These are phyloP conservation scores for Didymella pinodella DNA, from an alignment of 2,329 filamentous ascomycete genomes.

Conservation along the genomic window DNA sequence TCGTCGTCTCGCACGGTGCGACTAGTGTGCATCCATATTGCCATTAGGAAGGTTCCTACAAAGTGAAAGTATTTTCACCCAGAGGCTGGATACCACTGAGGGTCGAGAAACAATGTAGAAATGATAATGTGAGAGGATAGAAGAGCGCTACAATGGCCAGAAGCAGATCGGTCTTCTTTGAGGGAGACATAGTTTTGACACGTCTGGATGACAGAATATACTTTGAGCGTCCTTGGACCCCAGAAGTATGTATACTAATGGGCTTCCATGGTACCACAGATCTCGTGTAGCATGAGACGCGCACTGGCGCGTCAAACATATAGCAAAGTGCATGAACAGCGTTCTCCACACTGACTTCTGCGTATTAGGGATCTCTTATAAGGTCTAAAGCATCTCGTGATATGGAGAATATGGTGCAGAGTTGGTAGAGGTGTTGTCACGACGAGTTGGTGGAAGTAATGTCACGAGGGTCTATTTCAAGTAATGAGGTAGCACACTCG, in stretches of 20 bases:
- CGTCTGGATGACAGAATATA: not conserved
- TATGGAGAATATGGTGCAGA: not conserved
- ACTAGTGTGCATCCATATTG: not conserved
- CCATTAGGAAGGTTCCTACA: not conserved
- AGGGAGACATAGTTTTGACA: not conserved
- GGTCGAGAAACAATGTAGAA: too few species aligned
- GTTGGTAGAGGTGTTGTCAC: not conserved
- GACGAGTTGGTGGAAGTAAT: too few species aligned
- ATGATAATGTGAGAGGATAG: too few species aligned
- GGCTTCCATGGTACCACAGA: not conserved
- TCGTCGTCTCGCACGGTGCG: not conserved
- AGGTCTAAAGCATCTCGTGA: not conserved
- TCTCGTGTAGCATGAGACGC: not conserved
- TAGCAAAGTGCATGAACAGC: not conserved
- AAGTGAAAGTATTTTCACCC: conserved; percentile 2
- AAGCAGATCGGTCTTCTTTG: too few species aligned
- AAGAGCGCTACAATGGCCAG: not conserved
- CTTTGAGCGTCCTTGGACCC: not conserved
- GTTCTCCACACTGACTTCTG: not conserved
- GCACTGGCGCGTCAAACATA: not conserved
- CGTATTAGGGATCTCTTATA: not conserved
- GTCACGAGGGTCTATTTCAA: not conserved
- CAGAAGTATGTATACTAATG: not conserved
- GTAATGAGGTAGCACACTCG: not conserved
- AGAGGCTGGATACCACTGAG: too few species aligned